Conservation (phyloP, 176 grass and related monocot genomes). For the Zoysia japonica region DNA sequence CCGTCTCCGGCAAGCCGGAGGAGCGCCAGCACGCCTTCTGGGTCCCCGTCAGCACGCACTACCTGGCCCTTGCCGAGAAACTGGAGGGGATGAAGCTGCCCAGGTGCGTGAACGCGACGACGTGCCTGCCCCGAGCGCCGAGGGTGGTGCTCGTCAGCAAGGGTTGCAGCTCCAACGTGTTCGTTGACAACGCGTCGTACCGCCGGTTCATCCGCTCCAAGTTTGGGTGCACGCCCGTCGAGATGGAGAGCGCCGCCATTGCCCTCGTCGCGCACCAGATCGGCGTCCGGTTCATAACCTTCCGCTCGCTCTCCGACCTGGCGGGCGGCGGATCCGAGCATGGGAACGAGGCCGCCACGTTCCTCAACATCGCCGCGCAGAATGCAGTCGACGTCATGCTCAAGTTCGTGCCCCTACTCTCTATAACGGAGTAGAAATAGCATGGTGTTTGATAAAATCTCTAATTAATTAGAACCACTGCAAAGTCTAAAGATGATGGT, state of each 20-base stretch:
- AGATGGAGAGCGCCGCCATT: slow-evolving; percentile 73
- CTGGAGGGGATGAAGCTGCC: slow-evolving; percentile 53
- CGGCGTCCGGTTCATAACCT: slow-evolving; percentile 48
- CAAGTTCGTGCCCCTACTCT: slow-evolving; percentile 49
- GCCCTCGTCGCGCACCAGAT: slow-evolving; percentile 49
- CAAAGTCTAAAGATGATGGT: too few relatives aligned
- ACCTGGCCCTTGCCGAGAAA: slow-evolving; percentile 33
- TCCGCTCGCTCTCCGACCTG: slow-evolving; percentile 63
- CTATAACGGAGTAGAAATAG: too few relatives aligned
- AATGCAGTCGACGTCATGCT: slow-evolving; percentile 54
- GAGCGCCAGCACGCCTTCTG: slow-evolving; percentile 62
- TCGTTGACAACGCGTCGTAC: slow-evolving; percentile 57
- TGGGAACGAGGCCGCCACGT: slow-evolving; percentile 54
- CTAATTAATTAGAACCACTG: too few relatives aligned
- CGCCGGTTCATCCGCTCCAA: slow-evolving; percentile 45
- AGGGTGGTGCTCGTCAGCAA: slow-evolving; percentile 32
- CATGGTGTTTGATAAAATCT: too few relatives aligned
- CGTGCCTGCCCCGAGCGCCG: slow-evolving; percentile 47
- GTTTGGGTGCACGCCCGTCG: slow-evolving; percentile 49
- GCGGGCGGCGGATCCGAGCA: slow-evolving; percentile 53
- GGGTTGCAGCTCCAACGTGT: slow-evolving; percentile 57
- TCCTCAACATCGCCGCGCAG: slow-evolving; percentile 44
- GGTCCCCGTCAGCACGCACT: slow-evolving; percentile 44
- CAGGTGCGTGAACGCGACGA: slow-evolving; percentile 57
- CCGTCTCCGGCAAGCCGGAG: slow-evolving; percentile 48